Conservation (phyloP, 257 asterid species). For the Fraxinus quadrangulata region DNA sequence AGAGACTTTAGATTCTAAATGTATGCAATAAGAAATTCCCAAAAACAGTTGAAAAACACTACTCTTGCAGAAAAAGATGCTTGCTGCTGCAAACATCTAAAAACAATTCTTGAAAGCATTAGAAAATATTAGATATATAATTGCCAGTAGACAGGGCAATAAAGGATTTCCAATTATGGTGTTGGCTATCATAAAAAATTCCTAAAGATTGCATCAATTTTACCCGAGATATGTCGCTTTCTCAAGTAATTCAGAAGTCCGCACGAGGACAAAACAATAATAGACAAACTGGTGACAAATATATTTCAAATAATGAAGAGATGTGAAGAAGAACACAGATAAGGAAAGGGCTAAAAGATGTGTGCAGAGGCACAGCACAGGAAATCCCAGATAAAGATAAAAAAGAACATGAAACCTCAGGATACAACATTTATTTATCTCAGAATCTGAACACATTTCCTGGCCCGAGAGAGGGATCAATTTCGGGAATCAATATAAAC, state of each 20-base stretch:
- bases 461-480: neutral
- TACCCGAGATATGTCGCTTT: neutral
- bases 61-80: neutral
- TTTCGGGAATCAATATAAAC: neutral
- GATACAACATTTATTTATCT: neutral
- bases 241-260: neutral
- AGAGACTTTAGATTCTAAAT: neutral
- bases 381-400: neutral
- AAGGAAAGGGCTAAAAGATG: neutral
- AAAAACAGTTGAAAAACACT: neutral
- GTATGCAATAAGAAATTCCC: neutral
- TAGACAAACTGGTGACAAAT: neutral
- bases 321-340: neutral
- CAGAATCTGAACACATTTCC: conserved; percentile 5
- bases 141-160: neutral
- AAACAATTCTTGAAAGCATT: neutral
- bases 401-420: conserved; percentile 1
- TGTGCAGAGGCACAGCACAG: neutral
- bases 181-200: neutral
- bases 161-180: neutral
- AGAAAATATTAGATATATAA: neutral
- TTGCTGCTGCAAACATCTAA: neutral
- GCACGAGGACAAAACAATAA: neutral
- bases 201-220: neutral
- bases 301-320: neutral